Evolutionary conservation across 1,139 yeast genomes (phyloP), one percentile per base, ranked within the genome.

Genomic region (Nakaseomyces bracarensis): DNA sequence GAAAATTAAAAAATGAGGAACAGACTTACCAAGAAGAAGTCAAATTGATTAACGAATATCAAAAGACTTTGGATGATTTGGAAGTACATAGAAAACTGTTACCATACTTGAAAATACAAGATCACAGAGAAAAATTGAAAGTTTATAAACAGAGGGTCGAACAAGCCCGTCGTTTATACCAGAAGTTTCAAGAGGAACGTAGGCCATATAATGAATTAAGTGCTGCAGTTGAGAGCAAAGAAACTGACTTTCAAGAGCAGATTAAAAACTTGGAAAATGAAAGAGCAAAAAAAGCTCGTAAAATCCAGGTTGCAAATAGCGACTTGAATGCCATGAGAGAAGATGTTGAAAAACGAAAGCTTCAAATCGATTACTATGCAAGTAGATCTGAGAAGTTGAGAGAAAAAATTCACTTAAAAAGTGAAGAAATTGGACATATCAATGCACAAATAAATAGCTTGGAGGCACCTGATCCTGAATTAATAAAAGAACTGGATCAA

Each of bases 101-200:
- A 28, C 87, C 87, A 0, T 80, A 77, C 58, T 85, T 80, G 0
- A 70, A 72, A 46, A 62, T 76, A 3, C 74, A 75, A 40, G 82
- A 77, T 42, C 66, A 72, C 46, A 77, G 72, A 47, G 61, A 55
- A n/a, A 65, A 65, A 42, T 66, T 69, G 38, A 63, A 66, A 25
- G 56, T 58, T 11, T 63, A 71, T 39, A 75, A 74, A 51, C 52
- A 54, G 16, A 67, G 65, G 23, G 68, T 72, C 44, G 72, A 74
- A 28, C 54, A 55, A 11, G 53, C 61, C 2, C 51, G 51, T 31
- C 39, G 45, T 19, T 51, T 54, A 26, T 42, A 56, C 19, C 51
- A 49, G 39, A 35, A 38, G 3, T 38, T 58, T 13, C 36, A 46
- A 16, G 42, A 49, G 15, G 57, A 56, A 20, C 53, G 49, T 37